Evolutionary conservation across 2,329 filamentous ascomycete species (phyloP), one percentile per base, ranked within the genome.

Genomic region (Stachybotrys chartarum): DNA sequence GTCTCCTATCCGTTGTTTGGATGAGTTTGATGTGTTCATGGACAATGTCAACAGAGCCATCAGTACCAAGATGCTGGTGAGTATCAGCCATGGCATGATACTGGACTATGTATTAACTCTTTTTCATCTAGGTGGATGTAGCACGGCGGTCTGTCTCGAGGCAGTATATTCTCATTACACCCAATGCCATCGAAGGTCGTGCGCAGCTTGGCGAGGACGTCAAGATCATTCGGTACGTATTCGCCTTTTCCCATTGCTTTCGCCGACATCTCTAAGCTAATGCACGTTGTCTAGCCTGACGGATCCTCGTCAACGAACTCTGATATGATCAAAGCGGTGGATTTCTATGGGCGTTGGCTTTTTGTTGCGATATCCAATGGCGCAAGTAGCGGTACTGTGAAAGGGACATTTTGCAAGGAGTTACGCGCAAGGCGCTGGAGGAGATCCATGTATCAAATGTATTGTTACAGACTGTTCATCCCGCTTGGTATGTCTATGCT

Each of bases 11-110:
- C 85, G 94, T 54, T 99, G 94, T 66, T 78, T 99, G 54, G 94
- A 99, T 72, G 94, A 99, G 72, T 99, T 97, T 67, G 94, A 99
- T 69, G 94, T 99, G 35, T 99, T 97, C 78, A 99, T 99, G 94
- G 94, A 99, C 72, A 91, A 88, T 62, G 90, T 97, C 57, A 99
- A 99, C 71, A 85, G 94, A 58, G 90, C 89, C 55, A 89, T 95
- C 63, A 95, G 90, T 68, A 96, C 96, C 64, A 88, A 89, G 59
- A 91, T 99, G 87, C 88, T 99, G 71, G 88, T 91, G 75, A 76
- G 85, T 79, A 48, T 2, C 35, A 16, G 31, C 31, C 24, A 32
- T 51, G 14, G 11, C 14, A 14, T 10, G 35, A 3, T 6, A 10
- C 8, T 42, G 8, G 35, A 10, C 5, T 42, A 42, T 42, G 35